Conservation (phyloP, 257 asterid species). For the Jacaranda copaia region DNA sequence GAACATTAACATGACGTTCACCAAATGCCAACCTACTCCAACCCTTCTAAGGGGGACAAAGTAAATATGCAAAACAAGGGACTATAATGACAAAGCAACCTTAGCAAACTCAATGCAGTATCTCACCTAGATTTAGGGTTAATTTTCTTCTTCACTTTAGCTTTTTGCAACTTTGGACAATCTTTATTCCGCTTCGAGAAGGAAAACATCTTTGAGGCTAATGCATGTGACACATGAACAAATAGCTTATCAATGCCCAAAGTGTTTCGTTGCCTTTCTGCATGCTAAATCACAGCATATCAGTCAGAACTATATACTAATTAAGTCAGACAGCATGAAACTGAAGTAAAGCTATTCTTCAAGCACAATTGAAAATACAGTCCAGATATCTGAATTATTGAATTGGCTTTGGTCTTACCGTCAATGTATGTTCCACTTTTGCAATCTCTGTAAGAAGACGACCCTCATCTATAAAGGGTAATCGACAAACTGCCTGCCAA, state of each 20-base stretch:
- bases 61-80: neutral
- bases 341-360: conserved; percentile 1
- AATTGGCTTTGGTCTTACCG: conserved; percentile 47
- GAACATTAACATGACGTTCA: neutral
- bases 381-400: conserved; percentile 6
- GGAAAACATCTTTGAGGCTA: conserved; percentile 52
- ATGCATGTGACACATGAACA: conserved; percentile 54
- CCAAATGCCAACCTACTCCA: neutral
- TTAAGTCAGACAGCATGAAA: neutral
- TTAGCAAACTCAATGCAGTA: conserved; percentile 3
- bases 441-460: conserved; percentile 67
- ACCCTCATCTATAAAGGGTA: conserved; percentile 67
- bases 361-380: neutral
- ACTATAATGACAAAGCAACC: neutral
- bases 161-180: conserved; percentile 50
- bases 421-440: conserved; percentile 61
- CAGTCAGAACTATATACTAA: conserved; percentile 26
- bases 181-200: conserved; percentile 48
- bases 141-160: conserved; percentile 55
- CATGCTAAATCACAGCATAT: conserved; percentile 55
- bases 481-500: conserved; percentile 64
- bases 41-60: neutral
- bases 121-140: conserved; percentile 57
- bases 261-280: conserved; percentile 60
- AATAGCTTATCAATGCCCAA: conserved; percentile 59